Conservation (phyloP, 768 basidiomycete species). For the Naganishia randhawae region DNA sequence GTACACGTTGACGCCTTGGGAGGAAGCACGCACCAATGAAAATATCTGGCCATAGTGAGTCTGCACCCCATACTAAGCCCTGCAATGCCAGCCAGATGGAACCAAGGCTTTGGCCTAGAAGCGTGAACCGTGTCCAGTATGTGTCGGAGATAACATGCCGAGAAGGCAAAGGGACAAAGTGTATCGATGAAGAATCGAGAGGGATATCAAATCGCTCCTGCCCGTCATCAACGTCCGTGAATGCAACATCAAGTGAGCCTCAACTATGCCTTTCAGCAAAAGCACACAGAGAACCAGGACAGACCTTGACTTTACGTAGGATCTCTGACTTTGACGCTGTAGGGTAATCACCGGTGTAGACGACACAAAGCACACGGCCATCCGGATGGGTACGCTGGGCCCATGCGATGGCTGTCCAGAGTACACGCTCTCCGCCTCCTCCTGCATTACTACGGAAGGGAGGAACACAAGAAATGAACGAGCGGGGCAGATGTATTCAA, state of each 20-base stretch:
- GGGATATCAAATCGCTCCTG: slow-evolving; percentile 77
- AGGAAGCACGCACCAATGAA: slow-evolving; percentile 67
- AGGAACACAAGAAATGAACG: too few relatives aligned
- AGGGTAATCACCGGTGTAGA: slow-evolving; percentile 85
- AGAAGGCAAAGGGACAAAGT: slow-evolving; percentile 75
- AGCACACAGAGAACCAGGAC: slow-evolving; percentile 35
- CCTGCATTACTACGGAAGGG: slow-evolving; percentile 72
- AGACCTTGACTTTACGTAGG: slow-evolving; percentile 72
- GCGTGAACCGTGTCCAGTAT: slow-evolving; percentile 83
- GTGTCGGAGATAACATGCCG: slow-evolving; percentile 72
- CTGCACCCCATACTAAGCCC: slow-evolving; percentile 56
- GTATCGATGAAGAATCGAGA: slow-evolving; percentile 61
- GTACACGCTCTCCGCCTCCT: slow-evolving; percentile 90
- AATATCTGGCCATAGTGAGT: slow-evolving; percentile 74
- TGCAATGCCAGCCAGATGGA: slow-evolving; percentile 80
- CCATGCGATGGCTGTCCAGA: slow-evolving; percentile 83
- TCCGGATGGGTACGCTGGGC: slow-evolving; percentile 67
- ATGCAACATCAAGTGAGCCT: background rate
- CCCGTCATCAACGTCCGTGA: too few relatives aligned
- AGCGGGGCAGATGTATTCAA: too few relatives aligned
- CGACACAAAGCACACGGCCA: slow-evolving; percentile 59
- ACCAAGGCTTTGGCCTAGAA: slow-evolving; percentile 84
- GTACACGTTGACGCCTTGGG: background rate
- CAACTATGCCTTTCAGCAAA: background rate
- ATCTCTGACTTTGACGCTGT: slow-evolving; percentile 70